phyloP scores from a whole-genome alignment of 2,329 filamentous ascomycete genomes.

The Phyllosticta paracitricarpa region DNA sequence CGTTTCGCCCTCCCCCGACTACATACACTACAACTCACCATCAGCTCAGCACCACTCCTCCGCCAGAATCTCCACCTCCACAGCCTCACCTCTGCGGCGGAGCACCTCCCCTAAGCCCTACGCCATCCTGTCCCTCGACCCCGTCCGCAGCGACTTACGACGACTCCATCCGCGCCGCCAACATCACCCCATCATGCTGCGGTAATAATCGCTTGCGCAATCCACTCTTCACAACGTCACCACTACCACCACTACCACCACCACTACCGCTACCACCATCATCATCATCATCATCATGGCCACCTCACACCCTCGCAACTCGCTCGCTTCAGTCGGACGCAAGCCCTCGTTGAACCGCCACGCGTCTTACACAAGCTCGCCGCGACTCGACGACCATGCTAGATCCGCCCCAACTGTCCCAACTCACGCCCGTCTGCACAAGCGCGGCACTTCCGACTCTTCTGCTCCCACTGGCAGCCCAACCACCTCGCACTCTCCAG shows the following conservation, averaged over 20 bases:
- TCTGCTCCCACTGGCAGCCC: slow-evolving; percentile 22
- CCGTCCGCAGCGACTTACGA: neutral
- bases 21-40: neutral
- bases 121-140: neutral
- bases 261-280: neutral
- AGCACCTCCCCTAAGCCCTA: neutral
- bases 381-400: neutral
- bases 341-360: slow-evolving; percentile 5
- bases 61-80: neutral
- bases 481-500: slow-evolving; percentile 19
- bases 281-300: neutral
- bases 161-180: neutral
- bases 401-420: slow-evolving; percentile 8
- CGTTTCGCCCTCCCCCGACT: neutral
- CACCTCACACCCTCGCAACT: neutral
- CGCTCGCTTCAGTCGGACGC: slow-evolving; percentile 1
- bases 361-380: slow-evolving; percentile 6
- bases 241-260: neutral
- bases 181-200: slow-evolving; percentile 9
- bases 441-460: slow-evolving; percentile 30
- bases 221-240: neutral
- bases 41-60: neutral
- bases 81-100: neutral
- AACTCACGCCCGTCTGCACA: slow-evolving; percentile 30
- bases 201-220: slow-evolving; percentile 7